Evolutionary conservation across 2,329 filamentous ascomycete species (phyloP).

Genomic region (Fusarium setosum): DNA sequence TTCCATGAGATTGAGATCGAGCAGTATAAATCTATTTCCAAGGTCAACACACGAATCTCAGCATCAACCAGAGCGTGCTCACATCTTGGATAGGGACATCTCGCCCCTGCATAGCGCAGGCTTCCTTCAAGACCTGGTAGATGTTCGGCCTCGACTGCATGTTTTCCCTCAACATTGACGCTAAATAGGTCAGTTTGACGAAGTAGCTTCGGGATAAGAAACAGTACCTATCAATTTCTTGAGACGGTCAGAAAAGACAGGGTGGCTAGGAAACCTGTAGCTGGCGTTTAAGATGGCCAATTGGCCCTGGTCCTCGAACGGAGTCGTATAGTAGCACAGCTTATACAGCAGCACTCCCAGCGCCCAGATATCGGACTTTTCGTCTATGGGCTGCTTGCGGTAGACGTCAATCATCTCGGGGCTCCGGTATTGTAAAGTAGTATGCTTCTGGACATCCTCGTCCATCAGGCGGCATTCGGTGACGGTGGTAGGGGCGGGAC

Average conservation of each 20-base stretch:
- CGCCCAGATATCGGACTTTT: constrained; percentile 99
- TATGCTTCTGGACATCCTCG: constrained; percentile 97
- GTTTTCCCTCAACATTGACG: constrained; percentile 89
- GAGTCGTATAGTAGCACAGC: constrained; percentile 98
- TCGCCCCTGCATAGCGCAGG: constrained; percentile 88
- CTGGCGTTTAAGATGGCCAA: constrained; percentile 96
- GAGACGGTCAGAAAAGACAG: constrained; percentile 87
- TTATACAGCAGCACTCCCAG: constrained; percentile 96
- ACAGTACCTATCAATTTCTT: constrained; percentile 86
- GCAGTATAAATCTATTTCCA: constrained; percentile 76
- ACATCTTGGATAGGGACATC: constrained; percentile 92
- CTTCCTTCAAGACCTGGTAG: constrained; percentile 89
- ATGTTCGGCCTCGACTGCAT: constrained; percentile 87
- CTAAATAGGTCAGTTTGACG: constrained; percentile 57
- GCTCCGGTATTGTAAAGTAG: constrained; percentile 95
- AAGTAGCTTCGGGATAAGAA: not conserved
- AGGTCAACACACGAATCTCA: constrained; percentile 18
- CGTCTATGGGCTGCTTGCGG: constrained; percentile 93
- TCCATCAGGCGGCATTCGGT: constrained; percentile 92
- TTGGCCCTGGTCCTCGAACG: constrained; percentile 97
- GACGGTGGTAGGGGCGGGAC: constrained; percentile 85
- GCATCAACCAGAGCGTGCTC: constrained; percentile 34
- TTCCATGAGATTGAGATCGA: constrained; percentile 71
- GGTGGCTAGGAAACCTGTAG: constrained; percentile 91
- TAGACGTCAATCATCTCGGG: constrained; percentile 99